Conservation (phyloP, 192 early-diverging fungal genomes). For the Thamnidium elegans region DNA sequence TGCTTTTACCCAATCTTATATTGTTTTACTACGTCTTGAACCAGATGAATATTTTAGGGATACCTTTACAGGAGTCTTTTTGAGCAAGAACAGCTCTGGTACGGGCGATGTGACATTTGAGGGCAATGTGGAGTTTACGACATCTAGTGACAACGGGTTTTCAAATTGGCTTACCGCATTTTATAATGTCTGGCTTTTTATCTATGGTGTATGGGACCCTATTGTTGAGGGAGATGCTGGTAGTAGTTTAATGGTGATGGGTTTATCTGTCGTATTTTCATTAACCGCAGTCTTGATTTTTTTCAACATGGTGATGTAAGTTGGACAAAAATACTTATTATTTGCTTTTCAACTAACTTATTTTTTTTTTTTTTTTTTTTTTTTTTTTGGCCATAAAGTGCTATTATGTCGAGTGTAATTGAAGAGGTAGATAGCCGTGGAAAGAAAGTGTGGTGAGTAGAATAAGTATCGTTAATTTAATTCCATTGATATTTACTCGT, state of each 20-base stretch:
- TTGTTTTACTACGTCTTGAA: not conserved
- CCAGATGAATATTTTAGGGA: not conserved
- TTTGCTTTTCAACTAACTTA: no score
- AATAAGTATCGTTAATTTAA: no score
- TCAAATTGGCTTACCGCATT: not conserved
- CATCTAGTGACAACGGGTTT: not conserved
- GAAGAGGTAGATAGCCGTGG: constrained; percentile 5
- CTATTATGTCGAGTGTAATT: constrained; percentile 13
- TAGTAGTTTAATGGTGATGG: no score
- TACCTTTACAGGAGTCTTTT: not conserved
- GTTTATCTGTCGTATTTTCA: constrained; percentile 13
- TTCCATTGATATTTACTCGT: no score
- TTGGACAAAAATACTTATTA: no score
- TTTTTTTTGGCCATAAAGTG: no score
- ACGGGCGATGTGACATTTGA: not conserved
- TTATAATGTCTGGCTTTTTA: no score
- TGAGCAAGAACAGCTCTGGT: not conserved
- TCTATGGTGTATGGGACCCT: no score
- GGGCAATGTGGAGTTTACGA: not conserved
- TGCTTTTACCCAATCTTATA: constrained; percentile 17
- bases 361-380: no score
- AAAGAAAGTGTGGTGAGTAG: constrained; percentile 10
- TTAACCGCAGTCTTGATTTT: constrained; percentile 13
- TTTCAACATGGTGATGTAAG: constrained; percentile 24
- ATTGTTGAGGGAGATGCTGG: no score